Base-by-base conservation (phyloP, 768 basidiomycete genomes). In the Russula sp. region DNA sequence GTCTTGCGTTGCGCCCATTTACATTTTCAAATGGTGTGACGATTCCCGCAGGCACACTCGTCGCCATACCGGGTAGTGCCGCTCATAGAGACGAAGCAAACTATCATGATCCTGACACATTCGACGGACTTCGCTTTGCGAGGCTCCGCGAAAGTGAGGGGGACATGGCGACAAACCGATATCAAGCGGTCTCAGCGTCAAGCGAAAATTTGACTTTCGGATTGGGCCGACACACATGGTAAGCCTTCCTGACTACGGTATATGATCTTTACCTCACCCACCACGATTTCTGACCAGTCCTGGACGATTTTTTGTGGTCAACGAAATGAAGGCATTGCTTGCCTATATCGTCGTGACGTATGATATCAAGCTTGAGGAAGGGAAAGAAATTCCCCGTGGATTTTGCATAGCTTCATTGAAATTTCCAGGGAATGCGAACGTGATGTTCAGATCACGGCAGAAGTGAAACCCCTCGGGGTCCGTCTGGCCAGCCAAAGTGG, bases 101-200 rank as follows among this genome's bases (percentile, higher is more conserved):
- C 24, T 86, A 83, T 67, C 62, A 71, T n/a, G 74, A 80, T 55
- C 72, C 84, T 0, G 67, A 73, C 11, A 58, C 30, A 50, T 81
- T 81, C 50, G 73, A 79, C 32, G 74, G 79, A 1, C 78, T 79
- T 58, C 42, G 42, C 42, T 44, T 44, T 44, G 20, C 20, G 42
- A 44, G n/a, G 20, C 42, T n/a, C 20, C 73, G 64, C n/a, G 71
- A 70, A 36, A 57, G 61, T 18, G 71, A 72, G 14, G 73, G 32
- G 64, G 36, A 24, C 49, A 26, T 2, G 1, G 3, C 4, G 6
- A 6, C 34, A 14, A n/a, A 9, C 44, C n/a, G 20, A 44, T n/a
- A 44, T 44, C 44, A 44, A 44, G 6, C 44, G 0, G 44, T n/a
- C 44, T n/a, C 20, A 2, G 22, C n/a, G 7, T 53, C 53, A 16